Conservation (phyloP, 1,284 basidiomycete species). For the Afroboletus lepidellus region DNA sequence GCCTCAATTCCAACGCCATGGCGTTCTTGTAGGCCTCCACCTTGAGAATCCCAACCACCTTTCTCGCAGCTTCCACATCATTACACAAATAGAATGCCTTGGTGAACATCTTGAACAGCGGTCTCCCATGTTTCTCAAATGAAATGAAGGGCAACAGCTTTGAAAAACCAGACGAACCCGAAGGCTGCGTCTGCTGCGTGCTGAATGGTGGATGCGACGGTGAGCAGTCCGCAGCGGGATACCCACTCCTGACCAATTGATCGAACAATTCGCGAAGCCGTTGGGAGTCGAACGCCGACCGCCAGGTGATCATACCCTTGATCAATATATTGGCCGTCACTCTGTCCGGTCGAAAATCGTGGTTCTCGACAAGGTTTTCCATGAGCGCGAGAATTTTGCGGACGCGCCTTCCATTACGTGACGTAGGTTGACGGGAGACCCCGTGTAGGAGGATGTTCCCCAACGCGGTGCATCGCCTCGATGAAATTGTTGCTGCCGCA, state of each 20-base stretch:
- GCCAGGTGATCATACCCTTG: conserved; percentile 54
- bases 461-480: conserved; percentile 39
- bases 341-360: conserved; percentile 55
- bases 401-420: conserved; percentile 44
- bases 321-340: conserved; percentile 65
- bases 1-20: conserved; percentile 15
- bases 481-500: conserved; percentile 30
- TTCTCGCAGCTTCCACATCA: conserved; percentile 52
- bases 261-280: conserved; percentile 58
- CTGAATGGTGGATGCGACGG: conserved; percentile 43
- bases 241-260: conserved; percentile 53
- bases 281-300: conserved; percentile 37
- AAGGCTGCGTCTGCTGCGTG: conserved; percentile 26
- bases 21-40: conserved; percentile 33
- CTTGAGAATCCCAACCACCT: conserved; percentile 55
- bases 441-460: conserved; percentile 58
- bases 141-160: conserved; percentile 41
- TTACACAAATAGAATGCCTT: conserved; percentile 55
- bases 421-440: conserved; percentile 31
- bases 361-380: conserved; percentile 38
- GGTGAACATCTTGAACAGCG: conserved; percentile 70
- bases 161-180: conserved; percentile 31
- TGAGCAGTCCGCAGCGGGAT: conserved; percentile 40
- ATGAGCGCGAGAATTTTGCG: conserved; percentile 42
- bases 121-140: conserved; percentile 55